Evolutionary conservation across 345 rosid genomes (phyloP), one percentile per base, ranked within the genome.

Genomic region (Acer campestre): DNA sequence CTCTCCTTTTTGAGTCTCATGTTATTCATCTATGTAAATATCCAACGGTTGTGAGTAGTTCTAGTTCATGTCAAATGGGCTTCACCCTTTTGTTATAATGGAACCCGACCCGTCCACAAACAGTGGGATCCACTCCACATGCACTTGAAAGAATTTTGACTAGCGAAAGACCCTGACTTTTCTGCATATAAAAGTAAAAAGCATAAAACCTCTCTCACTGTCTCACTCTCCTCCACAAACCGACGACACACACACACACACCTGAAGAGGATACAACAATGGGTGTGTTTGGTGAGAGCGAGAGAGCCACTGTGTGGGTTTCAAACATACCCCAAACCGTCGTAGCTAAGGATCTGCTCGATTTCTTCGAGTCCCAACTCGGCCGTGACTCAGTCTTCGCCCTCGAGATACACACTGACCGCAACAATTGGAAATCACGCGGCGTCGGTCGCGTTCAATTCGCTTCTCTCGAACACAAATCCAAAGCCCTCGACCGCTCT

Each of bases 391-490:
- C 98, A 6, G 86, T 94, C 77, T 92, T 80, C 80, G 97, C 98
- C 51, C 67, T 96, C 74, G 94, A 96, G 79, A 92, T 94, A 79
- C 73, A 75, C 38, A 87, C 94, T 0, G 83, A 87, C 48, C 94
- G 83, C 82, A 87, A 78, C 22, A 88, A 89, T 79, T 92, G 97
- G 98, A 96, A 89, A 80, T 86, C 99, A 68, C 89, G 97, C 2
- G 88, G 90, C 83, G 88, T 78, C 71, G 97, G 97, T 10, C 91
- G 90, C 40, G 90, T 94, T 61, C 98, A 92, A 75, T 94, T 96
- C 88, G 18, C 93, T 76, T 80, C 95, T 56, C 82, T 90, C 72
- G 89, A 88, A 46, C 81, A 67, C 80, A 85, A 80, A 65, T 78
- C 84, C 71, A 74, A 73, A 44, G 97, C 93, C 40, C 76, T 22